Base-by-base conservation (phyloP, 768 basidiomycete genomes). In the Phaeotremella fagi region DNA sequence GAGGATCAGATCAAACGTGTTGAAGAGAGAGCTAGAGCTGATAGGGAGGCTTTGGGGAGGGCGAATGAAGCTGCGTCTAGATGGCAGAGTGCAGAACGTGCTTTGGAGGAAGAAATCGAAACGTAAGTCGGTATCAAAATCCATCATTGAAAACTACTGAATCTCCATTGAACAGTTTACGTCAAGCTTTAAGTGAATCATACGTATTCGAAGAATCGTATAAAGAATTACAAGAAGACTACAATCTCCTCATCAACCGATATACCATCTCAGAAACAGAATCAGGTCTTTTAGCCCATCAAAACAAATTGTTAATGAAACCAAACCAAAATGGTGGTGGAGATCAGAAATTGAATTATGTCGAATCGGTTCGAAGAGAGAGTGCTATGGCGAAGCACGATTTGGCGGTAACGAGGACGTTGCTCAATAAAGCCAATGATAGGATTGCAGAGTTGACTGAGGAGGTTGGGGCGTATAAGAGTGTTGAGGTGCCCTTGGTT, bases 261-360 rank as follows among this genome's bases (percentile, higher is more conserved):
- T 88, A 90, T 60, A 80, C 83, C 27, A 78, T 90, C 29, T 87
- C 88, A 5, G 85, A 90, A 64, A 83, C 83, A 36, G 91, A 94
- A 70, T 83, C 86, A 0, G 78, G 81, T 33, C 77, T 79, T n/a
- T 79, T 94, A 37, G 83, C 86, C 60, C 80, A 79, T 64, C 85
- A 89, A 76, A 92, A 92, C 59, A 86, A 88, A 0, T 83, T 90
- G 69, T 86, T 94, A 53, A 76, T 90, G 16, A 83, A 88, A 0
- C 90, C 92, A 68, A 79, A 81, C 28, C 91, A 92, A 66, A n/a
- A n/a, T n/a, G n/a, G n/a, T n/a, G n/a, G n/a, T n/a, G 86, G 87
- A 7, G 82, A 83, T 1, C 90, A 94, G 73, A 82, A 83, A 54
- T 90, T 95, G 63, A 78, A 83, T 71, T 92, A 94, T 61, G 83